These are phyloP conservation scores for Pistacia integerrima DNA, from an alignment of 345 rosid genomes.

Conservation along the genomic window DNA sequence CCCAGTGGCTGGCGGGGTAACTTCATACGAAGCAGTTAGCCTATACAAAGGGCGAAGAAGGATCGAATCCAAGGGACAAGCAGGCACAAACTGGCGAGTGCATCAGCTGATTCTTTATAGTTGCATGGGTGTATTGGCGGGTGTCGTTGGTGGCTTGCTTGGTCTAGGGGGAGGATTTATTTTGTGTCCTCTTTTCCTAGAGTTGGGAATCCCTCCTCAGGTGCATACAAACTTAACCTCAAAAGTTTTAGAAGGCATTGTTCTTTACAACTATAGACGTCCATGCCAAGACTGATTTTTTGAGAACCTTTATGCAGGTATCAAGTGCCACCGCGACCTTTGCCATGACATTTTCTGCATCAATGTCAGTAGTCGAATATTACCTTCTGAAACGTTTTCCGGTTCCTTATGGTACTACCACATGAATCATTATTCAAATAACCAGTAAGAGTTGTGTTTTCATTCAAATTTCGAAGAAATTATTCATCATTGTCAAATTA, in stretches of 20 bases:
- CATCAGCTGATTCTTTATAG: conserved; percentile 40
- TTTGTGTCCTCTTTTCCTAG: conserved; percentile 50
- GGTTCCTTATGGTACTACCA: conserved; percentile 43
- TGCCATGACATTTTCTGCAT: conserved; percentile 51
- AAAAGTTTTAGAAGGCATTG: background rate
- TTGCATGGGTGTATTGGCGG: conserved; percentile 42
- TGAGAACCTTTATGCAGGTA: conserved; percentile 30
- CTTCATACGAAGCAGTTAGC: too few species aligned
- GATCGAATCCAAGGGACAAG: conserved; percentile 48
- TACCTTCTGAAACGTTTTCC: conserved; percentile 52
- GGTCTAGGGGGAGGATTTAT: conserved; percentile 57
- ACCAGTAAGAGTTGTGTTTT: background rate
- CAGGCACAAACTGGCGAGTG: conserved; percentile 24
- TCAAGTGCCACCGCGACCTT: conserved; percentile 56
- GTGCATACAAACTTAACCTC: conserved; percentile 19
- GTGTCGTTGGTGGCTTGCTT: conserved; percentile 47
- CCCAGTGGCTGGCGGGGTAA: too few species aligned
- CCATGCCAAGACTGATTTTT: background rate
- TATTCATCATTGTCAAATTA: background rate
- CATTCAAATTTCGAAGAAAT: background rate
- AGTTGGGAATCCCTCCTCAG: conserved; percentile 58
- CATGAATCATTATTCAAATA: background rate
- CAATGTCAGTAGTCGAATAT: conserved; percentile 51
- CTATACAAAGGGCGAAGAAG: too few species aligned
- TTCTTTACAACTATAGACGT: background rate